These are phyloP conservation scores for Rhizopogon vinicolor DNA, from an alignment of 768 basidiomycete species.

Conservation along the genomic window DNA sequence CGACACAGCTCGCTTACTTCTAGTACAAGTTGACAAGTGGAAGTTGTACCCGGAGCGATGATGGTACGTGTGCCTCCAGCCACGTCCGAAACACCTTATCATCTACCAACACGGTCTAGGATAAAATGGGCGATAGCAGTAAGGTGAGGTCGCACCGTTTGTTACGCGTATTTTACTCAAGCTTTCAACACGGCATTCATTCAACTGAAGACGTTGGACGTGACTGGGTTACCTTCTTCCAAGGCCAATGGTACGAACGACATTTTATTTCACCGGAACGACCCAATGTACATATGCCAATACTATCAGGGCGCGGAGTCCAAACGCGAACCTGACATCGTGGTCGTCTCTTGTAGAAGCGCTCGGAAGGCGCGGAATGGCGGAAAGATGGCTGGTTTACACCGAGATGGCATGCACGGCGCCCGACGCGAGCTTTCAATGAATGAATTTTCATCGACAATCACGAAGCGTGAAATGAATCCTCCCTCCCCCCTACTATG, in stretches of 20 bases:
- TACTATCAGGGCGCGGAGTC: background rate
- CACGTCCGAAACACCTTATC: too few species aligned
- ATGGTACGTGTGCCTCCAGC: too few species aligned
- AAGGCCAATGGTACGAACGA: background rate
- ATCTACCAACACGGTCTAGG: too few species aligned
- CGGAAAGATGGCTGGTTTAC: background rate
- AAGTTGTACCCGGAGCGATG: too few species aligned
- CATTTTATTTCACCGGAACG: background rate
- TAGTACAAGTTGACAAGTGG: too few species aligned
- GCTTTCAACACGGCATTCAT: background rate
- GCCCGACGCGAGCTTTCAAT: background rate
- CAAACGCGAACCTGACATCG: background rate
- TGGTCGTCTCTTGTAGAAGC: background rate
- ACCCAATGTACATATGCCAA: background rate
- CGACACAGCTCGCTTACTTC: too few species aligned
- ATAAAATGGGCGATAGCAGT: too few species aligned
- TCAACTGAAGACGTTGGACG: background rate
- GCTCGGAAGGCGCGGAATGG: background rate
- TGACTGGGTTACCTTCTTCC: background rate
- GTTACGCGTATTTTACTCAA: background rate
- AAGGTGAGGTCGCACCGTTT: too few species aligned
- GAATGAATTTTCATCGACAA: too few species aligned
- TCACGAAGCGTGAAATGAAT: background rate
- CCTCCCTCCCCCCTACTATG: background rate
- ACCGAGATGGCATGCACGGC: background rate